Percentiles rank a stretch among this genome's conserved stretches.
Evolutionary conservation across 192 early-diverging fungal genomes (phyloP).

Genomic region (Rhizophagus prolifer): DNA sequence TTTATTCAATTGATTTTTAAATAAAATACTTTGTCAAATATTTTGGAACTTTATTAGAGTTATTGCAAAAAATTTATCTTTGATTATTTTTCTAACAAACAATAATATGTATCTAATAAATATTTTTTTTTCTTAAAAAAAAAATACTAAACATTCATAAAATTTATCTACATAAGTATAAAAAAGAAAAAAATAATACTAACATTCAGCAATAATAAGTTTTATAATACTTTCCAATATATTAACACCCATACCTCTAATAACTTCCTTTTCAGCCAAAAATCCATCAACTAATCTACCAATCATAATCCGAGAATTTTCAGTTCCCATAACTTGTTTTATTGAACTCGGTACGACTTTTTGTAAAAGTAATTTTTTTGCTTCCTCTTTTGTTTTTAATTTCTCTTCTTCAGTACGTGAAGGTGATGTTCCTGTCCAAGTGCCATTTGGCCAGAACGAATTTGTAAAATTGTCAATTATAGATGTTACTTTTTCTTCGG

Average conservation of each 20-base stretch:
- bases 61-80: no score
- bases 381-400: conserved; percentile 20
- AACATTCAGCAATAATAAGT: conserved; percentile 5
- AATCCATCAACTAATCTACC: conserved; percentile 22
- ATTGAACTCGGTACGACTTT: conserved; percentile 18
- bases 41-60: no score
- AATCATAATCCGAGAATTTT: conserved; percentile 20
- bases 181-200: no score
- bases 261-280: conserved; percentile 19
- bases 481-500: conserved; percentile 3
- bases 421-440: background rate
- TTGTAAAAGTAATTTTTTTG: conserved; percentile 20
- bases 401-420: conserved; percentile 21
- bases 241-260: conserved; percentile 19
- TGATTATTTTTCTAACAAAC: no score
- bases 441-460: conserved; percentile 27
- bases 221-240: conserved; percentile 19
- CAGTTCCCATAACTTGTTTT: conserved; percentile 22
- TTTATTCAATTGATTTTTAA: no score
- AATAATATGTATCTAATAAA: no score
- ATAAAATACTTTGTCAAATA: no score
- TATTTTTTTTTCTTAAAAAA: no score
- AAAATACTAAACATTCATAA: no score
- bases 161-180: no score
- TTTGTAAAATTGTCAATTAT: conserved; percentile 10